Percentiles rank a stretch among this genome's conserved stretches.
Conservation (phyloP, 208 protist genomes). For the Trypanosoma cruzi region DNA sequence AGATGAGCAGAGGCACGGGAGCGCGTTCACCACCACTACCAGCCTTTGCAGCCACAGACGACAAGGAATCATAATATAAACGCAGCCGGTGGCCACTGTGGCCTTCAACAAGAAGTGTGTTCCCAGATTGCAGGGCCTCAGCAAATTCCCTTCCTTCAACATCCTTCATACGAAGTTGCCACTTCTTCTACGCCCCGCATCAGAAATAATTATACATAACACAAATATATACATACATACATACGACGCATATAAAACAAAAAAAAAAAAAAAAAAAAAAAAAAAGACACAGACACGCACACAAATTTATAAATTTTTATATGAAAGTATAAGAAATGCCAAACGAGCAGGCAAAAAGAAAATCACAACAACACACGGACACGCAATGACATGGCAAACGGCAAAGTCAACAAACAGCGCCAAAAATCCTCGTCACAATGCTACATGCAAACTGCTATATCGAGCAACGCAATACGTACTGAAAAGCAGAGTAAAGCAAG, state of each 20-base stretch:
- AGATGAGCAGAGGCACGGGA: slow-evolving; percentile 6
- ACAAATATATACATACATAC: no score
- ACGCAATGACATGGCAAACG: not conserved
- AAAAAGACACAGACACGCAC: no score
- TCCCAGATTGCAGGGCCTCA: not conserved
- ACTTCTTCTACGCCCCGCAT: not conserved
- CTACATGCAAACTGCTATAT: no score
- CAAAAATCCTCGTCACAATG: no score
- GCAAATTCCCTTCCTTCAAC: slow-evolving; percentile 4
- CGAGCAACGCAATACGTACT: no score
- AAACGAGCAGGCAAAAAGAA: no score
- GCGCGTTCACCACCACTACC: not conserved
- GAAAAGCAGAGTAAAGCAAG: not conserved
- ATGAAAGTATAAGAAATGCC: no score
- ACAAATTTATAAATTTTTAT: no score
- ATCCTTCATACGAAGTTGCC: slow-evolving; percentile 1
- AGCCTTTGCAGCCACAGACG: not conserved
- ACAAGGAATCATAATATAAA: slow-evolving; percentile 13
- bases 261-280: not conserved
- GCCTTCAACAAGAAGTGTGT: slow-evolving; percentile 17
- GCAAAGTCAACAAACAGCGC: no score
- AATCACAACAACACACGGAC: not conserved
- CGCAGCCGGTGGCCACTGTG: slow-evolving; percentile 23
- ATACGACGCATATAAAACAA: not conserved
- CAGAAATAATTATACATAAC: no score